phyloP scores from a whole-genome alignment of 768 basidiomycete genomes.

The Collybia nuda region DNA sequence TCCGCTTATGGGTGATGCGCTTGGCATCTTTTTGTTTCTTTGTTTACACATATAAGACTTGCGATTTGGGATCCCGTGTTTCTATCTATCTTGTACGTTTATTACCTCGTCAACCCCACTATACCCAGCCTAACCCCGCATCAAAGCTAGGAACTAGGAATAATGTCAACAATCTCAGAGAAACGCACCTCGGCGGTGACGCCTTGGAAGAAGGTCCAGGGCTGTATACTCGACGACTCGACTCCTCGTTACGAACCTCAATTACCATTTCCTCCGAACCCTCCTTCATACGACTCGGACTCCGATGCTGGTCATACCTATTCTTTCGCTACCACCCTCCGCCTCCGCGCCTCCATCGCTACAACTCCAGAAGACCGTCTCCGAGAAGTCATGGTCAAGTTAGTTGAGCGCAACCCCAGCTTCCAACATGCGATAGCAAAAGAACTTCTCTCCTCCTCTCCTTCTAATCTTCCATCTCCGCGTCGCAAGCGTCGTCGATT shows the following conservation, averaged over 20 bases:
- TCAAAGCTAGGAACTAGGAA: no score
- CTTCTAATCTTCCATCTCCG: conserved; percentile 6
- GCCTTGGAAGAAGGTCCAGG: not conserved
- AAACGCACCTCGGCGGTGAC: not conserved
- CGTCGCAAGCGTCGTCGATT: conserved; percentile 13
- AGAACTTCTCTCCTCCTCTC: conserved; percentile 25
- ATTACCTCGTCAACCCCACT: no score
- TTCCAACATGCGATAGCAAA: conserved; percentile 38
- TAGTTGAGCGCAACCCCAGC: conserved; percentile 31
- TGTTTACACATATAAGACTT: no score
- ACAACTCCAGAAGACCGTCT: conserved; percentile 35
- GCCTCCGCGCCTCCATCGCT: conserved; percentile 34
- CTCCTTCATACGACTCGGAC: conserved; percentile 5
- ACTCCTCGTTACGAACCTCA: not conserved
- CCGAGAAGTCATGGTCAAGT: conserved; percentile 35
- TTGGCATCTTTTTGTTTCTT: no score
- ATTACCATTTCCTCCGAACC: not conserved
- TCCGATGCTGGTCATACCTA: conserved; percentile 2
- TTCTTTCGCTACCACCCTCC: conserved; percentile 8
- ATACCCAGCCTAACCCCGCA: no score
- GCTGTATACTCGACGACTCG: conserved; percentile 1
- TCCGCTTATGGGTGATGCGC: no score
- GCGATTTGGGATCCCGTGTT: no score
- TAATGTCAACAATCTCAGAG: not conserved
- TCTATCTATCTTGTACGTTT: no score